phyloP scores from a whole-genome alignment of 129 eudicot species.

The Glebionis coronaria region DNA sequence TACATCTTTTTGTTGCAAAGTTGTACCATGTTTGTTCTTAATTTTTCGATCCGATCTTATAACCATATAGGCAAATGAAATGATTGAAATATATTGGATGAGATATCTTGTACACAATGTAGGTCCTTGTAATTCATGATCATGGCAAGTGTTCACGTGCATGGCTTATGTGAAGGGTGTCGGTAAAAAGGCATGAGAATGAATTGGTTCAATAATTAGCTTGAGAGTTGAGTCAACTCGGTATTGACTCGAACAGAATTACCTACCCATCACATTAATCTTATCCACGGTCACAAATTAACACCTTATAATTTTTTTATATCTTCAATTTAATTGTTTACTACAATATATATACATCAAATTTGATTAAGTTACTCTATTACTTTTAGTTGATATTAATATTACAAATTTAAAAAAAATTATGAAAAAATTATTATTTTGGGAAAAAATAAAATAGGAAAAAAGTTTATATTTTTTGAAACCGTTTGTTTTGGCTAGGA shows the following conservation, averaged over 20 bases:
- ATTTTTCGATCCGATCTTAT: neutral
- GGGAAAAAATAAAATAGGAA: no score
- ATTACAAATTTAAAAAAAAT: no score
- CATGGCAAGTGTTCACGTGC: constrained; percentile 11
- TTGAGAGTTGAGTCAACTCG: constrained; percentile 10
- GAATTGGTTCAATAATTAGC: neutral
- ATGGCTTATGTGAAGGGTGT: neutral
- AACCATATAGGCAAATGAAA: neutral
- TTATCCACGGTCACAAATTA: no score
- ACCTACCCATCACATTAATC: no score
- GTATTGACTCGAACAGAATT: neutral
- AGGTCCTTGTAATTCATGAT: constrained; percentile 1
- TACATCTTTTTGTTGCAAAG: neutral
- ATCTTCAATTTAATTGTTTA: no score
- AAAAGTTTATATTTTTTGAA: no score
- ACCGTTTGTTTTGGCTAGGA: no score
- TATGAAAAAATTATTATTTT: no score
- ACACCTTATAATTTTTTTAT: no score
- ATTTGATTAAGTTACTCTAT: no score
- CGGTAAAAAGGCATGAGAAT: constrained; percentile 2
- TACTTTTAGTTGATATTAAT: no score
- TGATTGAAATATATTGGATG: neutral
- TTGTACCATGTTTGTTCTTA: neutral
- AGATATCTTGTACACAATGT: neutral
- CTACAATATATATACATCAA: no score